Conservation (phyloP, 768 basidiomycete species). For the Suillus lakei region DNA sequence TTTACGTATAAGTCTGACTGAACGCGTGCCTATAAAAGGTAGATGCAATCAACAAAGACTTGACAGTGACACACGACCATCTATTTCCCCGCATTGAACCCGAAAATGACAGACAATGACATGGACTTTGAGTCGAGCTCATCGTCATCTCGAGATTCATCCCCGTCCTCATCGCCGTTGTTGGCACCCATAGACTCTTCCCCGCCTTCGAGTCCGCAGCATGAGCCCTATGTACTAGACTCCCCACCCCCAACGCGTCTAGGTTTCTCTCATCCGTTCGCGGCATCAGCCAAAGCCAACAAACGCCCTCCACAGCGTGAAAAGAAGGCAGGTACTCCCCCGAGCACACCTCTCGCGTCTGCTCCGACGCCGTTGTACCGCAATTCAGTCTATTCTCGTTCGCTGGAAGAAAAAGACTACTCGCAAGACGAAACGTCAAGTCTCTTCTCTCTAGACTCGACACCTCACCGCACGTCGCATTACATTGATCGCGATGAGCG, state of each 20-base stretch:
- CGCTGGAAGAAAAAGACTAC: slow-evolving; percentile 32
- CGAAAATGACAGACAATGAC: slow-evolving; percentile 6
- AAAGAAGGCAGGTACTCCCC: slow-evolving; percentile 33
- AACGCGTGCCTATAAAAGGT: slow-evolving; percentile 7
- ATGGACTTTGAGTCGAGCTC: slow-evolving; percentile 6
- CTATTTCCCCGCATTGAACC: not conserved
- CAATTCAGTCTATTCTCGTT: slow-evolving; percentile 19
- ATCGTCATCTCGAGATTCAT: slow-evolving; percentile 37
- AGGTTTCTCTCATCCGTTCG: slow-evolving; percentile 51
- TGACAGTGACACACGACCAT: slow-evolving; percentile 3
- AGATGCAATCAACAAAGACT: not conserved
- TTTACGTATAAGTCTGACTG: not conserved
- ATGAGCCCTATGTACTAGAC: slow-evolving; percentile 33
- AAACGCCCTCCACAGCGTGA: slow-evolving; percentile 51
- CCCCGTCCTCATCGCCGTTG: slow-evolving; percentile 56
- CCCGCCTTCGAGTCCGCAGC: slow-evolving; percentile 37
- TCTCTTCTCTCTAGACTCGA: slow-evolving; percentile 17
- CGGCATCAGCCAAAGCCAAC: slow-evolving; percentile 57
- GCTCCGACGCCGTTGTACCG: slow-evolving; percentile 15
- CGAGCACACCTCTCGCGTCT: slow-evolving; percentile 25
- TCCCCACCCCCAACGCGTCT: slow-evolving; percentile 31
- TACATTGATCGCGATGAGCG: slow-evolving; percentile 37
- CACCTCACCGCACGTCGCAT: slow-evolving; percentile 16
- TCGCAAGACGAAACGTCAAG: slow-evolving; percentile 10
- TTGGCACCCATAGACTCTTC: slow-evolving; percentile 43